Conservation (phyloP, 768 basidiomycete genomes). For the Boletus sensibilis region DNA sequence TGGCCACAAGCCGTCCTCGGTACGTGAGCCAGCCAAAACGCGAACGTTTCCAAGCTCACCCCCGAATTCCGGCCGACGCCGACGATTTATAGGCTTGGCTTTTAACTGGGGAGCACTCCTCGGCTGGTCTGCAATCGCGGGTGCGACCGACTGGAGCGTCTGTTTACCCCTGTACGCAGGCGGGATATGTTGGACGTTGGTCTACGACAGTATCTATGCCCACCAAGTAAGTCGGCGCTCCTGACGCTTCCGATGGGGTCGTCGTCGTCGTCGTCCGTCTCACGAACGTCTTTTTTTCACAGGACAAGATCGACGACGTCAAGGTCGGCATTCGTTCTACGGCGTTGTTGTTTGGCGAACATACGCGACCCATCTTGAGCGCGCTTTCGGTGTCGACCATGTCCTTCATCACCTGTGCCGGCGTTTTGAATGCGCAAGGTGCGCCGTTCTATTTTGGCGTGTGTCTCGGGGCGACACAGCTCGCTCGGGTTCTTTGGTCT, state of each 20-base stretch:
- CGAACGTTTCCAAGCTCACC: neutral
- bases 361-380: conserved; percentile 71
- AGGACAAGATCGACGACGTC: conserved; percentile 94
- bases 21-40: conserved; percentile 33
- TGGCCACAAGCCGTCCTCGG: conserved; percentile 98
- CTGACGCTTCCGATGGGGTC: accelerated
- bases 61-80: neutral
- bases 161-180: conserved; percentile 89
- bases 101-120: conserved; percentile 98
- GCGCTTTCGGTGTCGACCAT: conserved; percentile 73
- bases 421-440: conserved; percentile 75
- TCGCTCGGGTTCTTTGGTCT: conserved; percentile 68
- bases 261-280: no score
- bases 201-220: conserved; percentile 97
- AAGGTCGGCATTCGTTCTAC: conserved; percentile 89
- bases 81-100: conserved; percentile 61
- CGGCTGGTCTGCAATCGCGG: conserved; percentile 94
- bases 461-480: conserved; percentile 68
- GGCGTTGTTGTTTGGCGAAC: conserved; percentile 82
- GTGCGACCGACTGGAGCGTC: conserved; percentile 74
- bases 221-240: conserved; percentile 69
- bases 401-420: conserved; percentile 74
- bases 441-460: conserved; percentile 79
- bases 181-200: conserved; percentile 89
- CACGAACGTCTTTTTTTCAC: neutral